These are phyloP conservation scores for Tricholoma terreum DNA, from an alignment of 768 basidiomycete species.

Conservation along the genomic window DNA sequence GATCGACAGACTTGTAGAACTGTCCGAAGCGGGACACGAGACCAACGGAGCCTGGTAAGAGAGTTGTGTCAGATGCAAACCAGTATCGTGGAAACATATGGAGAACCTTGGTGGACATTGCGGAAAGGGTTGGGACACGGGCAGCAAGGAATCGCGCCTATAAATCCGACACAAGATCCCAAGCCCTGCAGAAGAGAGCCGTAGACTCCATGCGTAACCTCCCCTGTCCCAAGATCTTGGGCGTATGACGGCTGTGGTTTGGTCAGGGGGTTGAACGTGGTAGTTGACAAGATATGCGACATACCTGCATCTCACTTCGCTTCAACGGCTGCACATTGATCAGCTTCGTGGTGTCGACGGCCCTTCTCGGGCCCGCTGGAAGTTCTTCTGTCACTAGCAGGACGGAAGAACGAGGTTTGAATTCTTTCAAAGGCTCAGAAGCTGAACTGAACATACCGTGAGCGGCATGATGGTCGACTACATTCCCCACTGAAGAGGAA, in stretches of 20 bases:
- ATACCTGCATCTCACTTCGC: constrained; percentile 83
- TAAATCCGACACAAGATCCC: constrained; percentile 62
- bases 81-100: constrained; percentile 1
- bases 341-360: constrained; percentile 35
- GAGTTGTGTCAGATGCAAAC: constrained; percentile 19
- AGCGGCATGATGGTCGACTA: constrained; percentile 70
- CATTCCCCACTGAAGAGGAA: constrained; percentile 45
- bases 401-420: not conserved
- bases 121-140: constrained; percentile 84
- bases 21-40: constrained; percentile 91
- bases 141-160: constrained; percentile 80
- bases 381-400: constrained; percentile 63
- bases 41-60: constrained; percentile 71
- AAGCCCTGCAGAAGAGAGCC: constrained; percentile 75
- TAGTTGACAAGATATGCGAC: constrained; percentile 8
- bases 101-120: constrained; percentile 76
- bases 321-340: constrained; percentile 85
- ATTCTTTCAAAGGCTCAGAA: not conserved
- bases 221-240: constrained; percentile 76
- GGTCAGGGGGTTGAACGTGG: not conserved
- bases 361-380: constrained; percentile 32
- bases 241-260: constrained; percentile 77
- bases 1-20: constrained; percentile 95
- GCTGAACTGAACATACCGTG: constrained; percentile 45
- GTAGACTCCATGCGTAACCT: constrained; percentile 83